Base-by-base conservation (phyloP, 257 asterid species). In the Solanum dulcamara region DNA sequence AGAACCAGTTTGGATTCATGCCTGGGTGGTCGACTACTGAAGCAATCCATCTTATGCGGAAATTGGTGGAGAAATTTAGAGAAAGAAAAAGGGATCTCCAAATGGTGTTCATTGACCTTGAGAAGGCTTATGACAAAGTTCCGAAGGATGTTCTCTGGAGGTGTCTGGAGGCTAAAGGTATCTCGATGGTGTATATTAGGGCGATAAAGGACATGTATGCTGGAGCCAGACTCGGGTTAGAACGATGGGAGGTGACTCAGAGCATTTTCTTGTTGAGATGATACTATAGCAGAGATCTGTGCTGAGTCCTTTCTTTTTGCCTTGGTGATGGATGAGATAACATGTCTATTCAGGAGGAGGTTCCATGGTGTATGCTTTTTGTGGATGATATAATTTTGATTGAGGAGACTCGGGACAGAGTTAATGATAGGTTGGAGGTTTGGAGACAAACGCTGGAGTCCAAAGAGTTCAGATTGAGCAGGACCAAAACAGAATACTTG, bases 21-120 rank as follows among this genome's bases (percentile, higher is more conserved):
- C 24, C 2, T 6, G 24, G n/a, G 18, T 4, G 0, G 10, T 51
- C 0, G 0, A 51, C 59, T 51, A 51, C n/a, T 6, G 0, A 51
- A 4, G 0, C 0, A n/a, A 51, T 51, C 18, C 59, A 51, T 51
- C 9, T 51, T 8, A 9, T 17, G 15, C 14, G 57, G 57, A 50
- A 8, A 51, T 51, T 51, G 17, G 22, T 7, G 0, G 0, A 6
- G 59, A 3, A 51, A 0, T 17, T 5, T 51, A 18, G 24, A 10
- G 24, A 15, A 0, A 2, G 46, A 24, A 51, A 51, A 9, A 51
- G 4, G 0, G 10, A 51, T 10, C 18, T 51, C 17, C 10, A 51
- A 17, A 51, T 18, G 10, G 0, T 51, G 18, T 51, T 51, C 24
- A 51, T 51, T 51, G 24, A 17, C 24, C 59, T 51, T 17, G 10